These are phyloP conservation scores for Phanerochaete sordida DNA, from an alignment of 768 basidiomycete genomes.

Conservation along the genomic window DNA sequence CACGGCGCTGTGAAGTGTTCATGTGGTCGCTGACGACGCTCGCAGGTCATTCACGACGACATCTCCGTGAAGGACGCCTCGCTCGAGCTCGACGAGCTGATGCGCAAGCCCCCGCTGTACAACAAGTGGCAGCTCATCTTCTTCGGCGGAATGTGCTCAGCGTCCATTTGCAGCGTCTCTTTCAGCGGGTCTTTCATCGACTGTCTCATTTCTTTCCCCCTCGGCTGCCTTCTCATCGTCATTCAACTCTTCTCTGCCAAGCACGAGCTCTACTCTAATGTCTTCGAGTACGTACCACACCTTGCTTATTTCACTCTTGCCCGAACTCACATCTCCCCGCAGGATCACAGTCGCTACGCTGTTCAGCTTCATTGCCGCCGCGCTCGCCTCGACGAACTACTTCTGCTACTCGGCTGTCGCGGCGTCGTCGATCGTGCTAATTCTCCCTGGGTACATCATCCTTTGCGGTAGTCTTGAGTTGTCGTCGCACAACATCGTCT, in stretches of 20 bases:
- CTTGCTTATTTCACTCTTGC: conserved; percentile 8
- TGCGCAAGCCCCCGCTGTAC: conserved; percentile 64
- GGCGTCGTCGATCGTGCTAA: conserved; percentile 73
- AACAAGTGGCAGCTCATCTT: conserved; percentile 57
- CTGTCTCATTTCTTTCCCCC: conserved; percentile 63
- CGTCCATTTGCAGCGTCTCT: conserved; percentile 67
- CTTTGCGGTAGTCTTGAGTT: conserved; percentile 74
- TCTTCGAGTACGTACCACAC: conserved; percentile 57
- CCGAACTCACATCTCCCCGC: too few species aligned
- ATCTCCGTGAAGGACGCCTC: conserved; percentile 74
- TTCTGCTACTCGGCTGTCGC: conserved; percentile 84
- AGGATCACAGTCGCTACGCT: conserved; percentile 79
- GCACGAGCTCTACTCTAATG: conserved; percentile 76
- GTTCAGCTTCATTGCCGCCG: conserved; percentile 76
- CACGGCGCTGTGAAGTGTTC: not conserved
- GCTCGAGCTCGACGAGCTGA: conserved; percentile 63
- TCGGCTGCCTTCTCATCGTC: conserved; percentile 70
- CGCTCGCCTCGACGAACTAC: conserved; percentile 58
- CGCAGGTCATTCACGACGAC: conserved; percentile 78
- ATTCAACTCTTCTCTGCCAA: conserved; percentile 69
- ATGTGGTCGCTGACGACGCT: not conserved
- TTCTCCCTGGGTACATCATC: conserved; percentile 74
- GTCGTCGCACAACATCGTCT: conserved; percentile 75
- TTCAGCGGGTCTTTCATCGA: conserved; percentile 81
- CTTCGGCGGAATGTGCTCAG: conserved; percentile 75